phyloP scores from a whole-genome alignment of 1,284 basidiomycete species.

The Cutaneotrichosporon cutaneum region DNA sequence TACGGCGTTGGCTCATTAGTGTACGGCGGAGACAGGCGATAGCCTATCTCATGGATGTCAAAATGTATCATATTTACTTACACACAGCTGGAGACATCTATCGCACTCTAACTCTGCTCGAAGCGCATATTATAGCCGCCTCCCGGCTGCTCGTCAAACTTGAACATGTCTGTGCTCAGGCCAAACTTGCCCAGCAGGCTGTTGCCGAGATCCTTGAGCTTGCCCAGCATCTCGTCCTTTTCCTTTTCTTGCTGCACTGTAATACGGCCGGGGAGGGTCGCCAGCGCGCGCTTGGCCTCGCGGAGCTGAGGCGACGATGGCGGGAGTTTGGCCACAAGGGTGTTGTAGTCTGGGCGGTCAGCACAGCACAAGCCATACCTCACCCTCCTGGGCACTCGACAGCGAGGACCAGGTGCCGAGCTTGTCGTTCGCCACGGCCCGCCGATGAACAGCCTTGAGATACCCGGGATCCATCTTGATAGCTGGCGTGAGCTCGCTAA shows the following conservation, averaged over 20 bases:
- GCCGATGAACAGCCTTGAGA: constrained; percentile 81
- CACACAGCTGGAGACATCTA: neutral
- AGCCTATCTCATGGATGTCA: constrained; percentile 15
- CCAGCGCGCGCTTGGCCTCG: constrained; percentile 59
- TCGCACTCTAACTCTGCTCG: constrained; percentile 38
- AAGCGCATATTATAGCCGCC: constrained; percentile 95
- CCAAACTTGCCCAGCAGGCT: constrained; percentile 86
- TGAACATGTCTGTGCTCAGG: constrained; percentile 87
- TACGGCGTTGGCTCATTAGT: constrained; percentile 83
- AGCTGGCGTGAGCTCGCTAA: constrained; percentile 57
- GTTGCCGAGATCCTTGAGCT: constrained; percentile 90
- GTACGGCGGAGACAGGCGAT: constrained; percentile 84
- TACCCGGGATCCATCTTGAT: constrained; percentile 79
- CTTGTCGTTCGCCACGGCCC: constrained; percentile 77
- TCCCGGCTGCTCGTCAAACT: constrained; percentile 85
- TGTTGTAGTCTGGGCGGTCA: constrained; percentile 66
- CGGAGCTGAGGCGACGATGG: constrained; percentile 59
- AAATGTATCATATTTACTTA: constrained; percentile 5
- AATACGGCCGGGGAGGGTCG: constrained; percentile 63
- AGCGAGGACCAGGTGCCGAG: constrained; percentile 80
- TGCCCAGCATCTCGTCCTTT: constrained; percentile 86
- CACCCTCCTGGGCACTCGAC: constrained; percentile 79
- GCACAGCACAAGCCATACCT: constrained; percentile 16
- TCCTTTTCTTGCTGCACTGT: constrained; percentile 74
- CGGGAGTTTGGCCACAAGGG: constrained; percentile 65